Evolutionary conservation across 768 basidiomycete species (phyloP), one percentile per base, ranked within the genome.

Genomic region (Tulasnella sp.): DNA sequence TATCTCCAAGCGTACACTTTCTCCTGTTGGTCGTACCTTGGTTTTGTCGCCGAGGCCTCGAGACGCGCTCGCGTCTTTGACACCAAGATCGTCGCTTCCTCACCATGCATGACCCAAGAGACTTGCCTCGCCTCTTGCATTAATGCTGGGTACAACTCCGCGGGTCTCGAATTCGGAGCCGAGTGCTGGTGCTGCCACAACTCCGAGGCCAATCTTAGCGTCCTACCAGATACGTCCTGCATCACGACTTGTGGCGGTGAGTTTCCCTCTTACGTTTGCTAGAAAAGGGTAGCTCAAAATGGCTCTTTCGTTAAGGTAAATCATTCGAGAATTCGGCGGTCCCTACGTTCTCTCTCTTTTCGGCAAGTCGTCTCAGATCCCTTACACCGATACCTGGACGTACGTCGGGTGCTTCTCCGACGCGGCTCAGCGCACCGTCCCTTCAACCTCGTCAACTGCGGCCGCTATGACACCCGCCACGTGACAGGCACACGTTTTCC

Each of bases 121-220:
- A 31, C 41, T 3, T 79, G 78, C 37, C 50, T 72, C 24, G 34
- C 24, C 60, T 79, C 40, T 9, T 79, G 78, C 69, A 72, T 41
- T 3, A 42, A 31, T 18, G 41, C 40, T n/a, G 78, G 78, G 9
- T 79, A 69, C 37, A 40, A 22, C 40, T 72, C 75, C 41, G 78
- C 78, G 16, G 78, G 78, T 20, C 18, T 79, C 22, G 78, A 79
- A 41, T 64, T 41, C 9, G 78, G 78, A 31, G 41, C 34, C 11
- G 78, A 79, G 34, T 75, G 78, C 41, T 79, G 69, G 54, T 79
- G 78, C 24, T 20, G 58, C 18, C 75, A 79, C 73, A 41, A 40
- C 16, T 20, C 44, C 34, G 16, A 6, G 1, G n/a, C 73, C 24
- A 40, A 40, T 46, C 44, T 74, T 20, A 74, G 40, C 73, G 73